Evolutionary conservation across 495 filamentous ascomycete genomes (phyloP), one percentile per base, ranked within the genome.

Genomic region (Hypoxylon fragiforme): DNA sequence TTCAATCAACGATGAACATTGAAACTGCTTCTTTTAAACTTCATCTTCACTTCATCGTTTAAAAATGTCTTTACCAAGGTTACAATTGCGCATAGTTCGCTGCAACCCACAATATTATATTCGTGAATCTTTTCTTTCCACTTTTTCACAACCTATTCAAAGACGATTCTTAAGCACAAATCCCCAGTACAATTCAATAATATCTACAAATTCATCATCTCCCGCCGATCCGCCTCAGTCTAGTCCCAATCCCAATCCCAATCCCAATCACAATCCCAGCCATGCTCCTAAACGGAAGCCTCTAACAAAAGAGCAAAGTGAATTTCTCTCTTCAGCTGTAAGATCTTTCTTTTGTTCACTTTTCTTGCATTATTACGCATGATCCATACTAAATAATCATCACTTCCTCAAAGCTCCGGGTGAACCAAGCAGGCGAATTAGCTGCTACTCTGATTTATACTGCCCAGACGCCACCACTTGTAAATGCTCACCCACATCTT

Each of bases 351-450:
- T n/a, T n/a, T n/a, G n/a, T n/a, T n/a, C n/a, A n/a, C n/a, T n/a
- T n/a, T n/a, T n/a, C n/a, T n/a, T n/a, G n/a, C n/a, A n/a, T n/a
- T n/a, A n/a, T n/a, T n/a, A n/a, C n/a, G n/a, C 24, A 28, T 28
- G 24, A 9, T 4, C 24, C 9, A 4, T 28, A 28, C 24, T 28
- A 28, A 28, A 37, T 13, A 14, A 2, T 3, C 1, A 37, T 13
- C n/a, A n/a, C n/a, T n/a, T n/a, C n/a, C 7, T 5, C 2, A 3
- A 61, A 80, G 60, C 80, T 95, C 13, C 88, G 90, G 46, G 90
- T 95, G 50, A 95, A 95, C 68, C 90, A 95, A 73, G 90, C 90
- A 21, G 90, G 90, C 63, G 90, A 95, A 70, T 79, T 95, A 1
- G 90, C 90, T 35, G 90, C 90, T 3, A 90, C 86, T 19, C 78